These are phyloP conservation scores for Aphanomyces astaci DNA, from an alignment of 352 stramenopile genomes.

Conservation along the genomic window DNA sequence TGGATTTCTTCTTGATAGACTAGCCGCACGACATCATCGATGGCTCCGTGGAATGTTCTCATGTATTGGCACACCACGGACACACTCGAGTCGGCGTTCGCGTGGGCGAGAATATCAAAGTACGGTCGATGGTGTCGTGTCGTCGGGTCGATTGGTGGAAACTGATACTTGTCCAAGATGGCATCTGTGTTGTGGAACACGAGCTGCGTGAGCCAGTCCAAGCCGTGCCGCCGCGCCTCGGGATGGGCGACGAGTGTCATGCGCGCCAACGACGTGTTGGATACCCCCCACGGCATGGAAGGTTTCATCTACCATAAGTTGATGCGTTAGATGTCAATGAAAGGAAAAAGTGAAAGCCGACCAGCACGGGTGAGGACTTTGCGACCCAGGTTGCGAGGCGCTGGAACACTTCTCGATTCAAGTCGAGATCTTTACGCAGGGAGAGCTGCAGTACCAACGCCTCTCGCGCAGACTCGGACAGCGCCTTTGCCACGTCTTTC, in stretches of 20 bases:
- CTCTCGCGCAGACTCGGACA: background rate
- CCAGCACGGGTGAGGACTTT: background rate
- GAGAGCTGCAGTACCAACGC: background rate
- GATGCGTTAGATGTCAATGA: background rate
- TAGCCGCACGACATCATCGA: background rate
- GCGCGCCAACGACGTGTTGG: background rate
- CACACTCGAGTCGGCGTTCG: background rate
- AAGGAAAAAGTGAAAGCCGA: background rate
- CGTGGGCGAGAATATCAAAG: too few species aligned
- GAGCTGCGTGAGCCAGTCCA: background rate
- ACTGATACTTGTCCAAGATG: background rate
- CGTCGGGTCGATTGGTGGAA: background rate
- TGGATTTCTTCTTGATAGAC: background rate
- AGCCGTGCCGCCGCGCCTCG: background rate
- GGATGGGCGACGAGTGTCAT: background rate
- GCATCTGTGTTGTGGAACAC: background rate
- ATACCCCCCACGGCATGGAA: background rate
- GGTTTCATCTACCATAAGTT: background rate
- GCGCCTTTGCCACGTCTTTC: background rate
- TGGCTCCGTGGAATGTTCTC: background rate
- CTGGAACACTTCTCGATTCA: background rate
- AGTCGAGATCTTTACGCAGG: background rate
- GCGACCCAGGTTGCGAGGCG: background rate
- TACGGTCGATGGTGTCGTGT: too few species aligned
- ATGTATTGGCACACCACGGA: background rate